Conservation (phyloP, 805 yeast genomes). For the Candida silvatica region DNA sequence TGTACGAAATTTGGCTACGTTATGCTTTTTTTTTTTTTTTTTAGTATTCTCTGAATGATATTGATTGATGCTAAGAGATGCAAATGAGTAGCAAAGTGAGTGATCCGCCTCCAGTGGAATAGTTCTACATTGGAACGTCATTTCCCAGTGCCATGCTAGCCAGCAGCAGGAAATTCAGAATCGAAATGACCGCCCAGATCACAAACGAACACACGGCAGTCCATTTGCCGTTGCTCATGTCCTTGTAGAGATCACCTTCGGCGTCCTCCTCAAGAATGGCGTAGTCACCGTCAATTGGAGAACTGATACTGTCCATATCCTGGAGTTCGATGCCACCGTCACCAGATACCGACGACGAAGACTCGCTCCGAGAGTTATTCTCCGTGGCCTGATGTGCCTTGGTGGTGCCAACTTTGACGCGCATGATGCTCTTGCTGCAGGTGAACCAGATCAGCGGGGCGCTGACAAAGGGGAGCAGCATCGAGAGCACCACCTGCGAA, state of each 20-base stretch:
- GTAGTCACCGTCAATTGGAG: not conserved
- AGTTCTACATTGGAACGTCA: slow-evolving; percentile 22
- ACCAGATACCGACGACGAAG: not conserved
- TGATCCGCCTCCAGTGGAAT: too few relatives aligned
- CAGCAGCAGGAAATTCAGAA: slow-evolving; percentile 65
- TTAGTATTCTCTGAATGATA: too few relatives aligned
- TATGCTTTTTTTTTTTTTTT: too few relatives aligned
- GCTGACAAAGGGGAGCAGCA: slow-evolving; percentile 77
- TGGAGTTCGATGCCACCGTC: slow-evolving; percentile 1
- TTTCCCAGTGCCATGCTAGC: slow-evolving; percentile 25
- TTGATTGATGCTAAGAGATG: too few relatives aligned
- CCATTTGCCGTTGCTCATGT: slow-evolving; percentile 60
- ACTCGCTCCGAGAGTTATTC: slow-evolving; percentile 3
- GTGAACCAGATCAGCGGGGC: slow-evolving; percentile 86
- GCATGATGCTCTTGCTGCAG: slow-evolving; percentile 40
- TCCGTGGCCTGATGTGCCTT: too few relatives aligned
- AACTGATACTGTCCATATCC: not conserved
- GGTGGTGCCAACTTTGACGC: slow-evolving; percentile 16
- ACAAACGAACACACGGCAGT: slow-evolving; percentile 46
- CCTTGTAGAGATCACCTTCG: slow-evolving; percentile 27
- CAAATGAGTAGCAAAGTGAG: too few relatives aligned
- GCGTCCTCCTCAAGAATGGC: not conserved
- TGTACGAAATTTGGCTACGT: too few relatives aligned
- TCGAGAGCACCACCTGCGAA: slow-evolving; percentile 74
- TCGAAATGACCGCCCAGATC: slow-evolving; percentile 65